Evolutionary conservation across 352 stramenopile genomes (phyloP).

Genomic region (Elongisporangium undulatum): DNA sequence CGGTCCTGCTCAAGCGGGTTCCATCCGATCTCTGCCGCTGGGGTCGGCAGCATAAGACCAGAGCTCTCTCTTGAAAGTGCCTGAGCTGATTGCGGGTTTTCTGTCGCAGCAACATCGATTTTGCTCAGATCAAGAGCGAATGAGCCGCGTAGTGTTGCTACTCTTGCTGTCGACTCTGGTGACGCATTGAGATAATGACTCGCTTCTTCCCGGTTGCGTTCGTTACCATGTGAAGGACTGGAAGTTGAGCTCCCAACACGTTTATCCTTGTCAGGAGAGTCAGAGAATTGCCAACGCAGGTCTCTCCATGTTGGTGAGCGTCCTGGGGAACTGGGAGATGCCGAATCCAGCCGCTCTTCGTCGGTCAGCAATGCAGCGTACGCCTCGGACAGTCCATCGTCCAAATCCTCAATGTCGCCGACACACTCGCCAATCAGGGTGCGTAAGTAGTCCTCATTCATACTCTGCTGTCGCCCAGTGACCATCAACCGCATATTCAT

Average conservation of each 20-base stretch:
- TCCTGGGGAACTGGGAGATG: neutral
- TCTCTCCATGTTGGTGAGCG: neutral
- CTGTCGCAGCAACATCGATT: neutral
- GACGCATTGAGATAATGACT: neutral
- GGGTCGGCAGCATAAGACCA: neutral
- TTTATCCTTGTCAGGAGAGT: neutral
- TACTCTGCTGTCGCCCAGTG: conserved; percentile 8
- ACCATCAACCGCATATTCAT: conserved; percentile 5
- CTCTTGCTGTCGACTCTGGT: neutral
- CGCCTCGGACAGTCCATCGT: conserved; percentile 12
- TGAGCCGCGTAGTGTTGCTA: neutral
- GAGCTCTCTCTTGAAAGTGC: neutral
- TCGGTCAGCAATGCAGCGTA: conserved; percentile 5
- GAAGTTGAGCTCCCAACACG: neutral
- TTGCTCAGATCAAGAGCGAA: neutral
- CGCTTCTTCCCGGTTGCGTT: neutral
- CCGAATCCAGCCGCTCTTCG: conserved; percentile 1
- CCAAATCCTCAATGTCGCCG: conserved; percentile 11
- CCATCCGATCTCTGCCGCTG: conserved; percentile 11
- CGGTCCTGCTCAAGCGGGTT: conserved; percentile 13
- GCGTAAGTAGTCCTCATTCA: conserved; percentile 11
- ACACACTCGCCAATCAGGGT: conserved; percentile 10
- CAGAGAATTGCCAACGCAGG: neutral
- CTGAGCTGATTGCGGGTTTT: neutral
- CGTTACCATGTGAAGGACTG: neutral